Conservation (phyloP, 306 rosid genomes). For the Lupinus albus region DNA sequence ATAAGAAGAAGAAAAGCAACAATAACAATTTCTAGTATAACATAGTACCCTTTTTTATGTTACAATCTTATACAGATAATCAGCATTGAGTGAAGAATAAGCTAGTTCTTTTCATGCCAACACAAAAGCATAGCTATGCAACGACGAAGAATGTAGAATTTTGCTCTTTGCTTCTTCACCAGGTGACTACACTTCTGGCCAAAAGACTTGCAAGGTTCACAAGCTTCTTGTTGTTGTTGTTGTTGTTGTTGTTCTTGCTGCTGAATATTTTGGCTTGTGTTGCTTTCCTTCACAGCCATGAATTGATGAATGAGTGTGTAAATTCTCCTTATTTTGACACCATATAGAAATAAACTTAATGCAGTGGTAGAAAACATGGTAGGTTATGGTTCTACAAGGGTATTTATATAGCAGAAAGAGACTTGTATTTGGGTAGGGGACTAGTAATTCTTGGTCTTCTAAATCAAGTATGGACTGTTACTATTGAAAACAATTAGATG, state of each 20-base stretch:
- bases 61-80: conserved; percentile 21
- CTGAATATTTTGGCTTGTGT: conserved; percentile 36
- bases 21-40: conserved; percentile 28
- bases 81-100: neutral
- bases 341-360: conserved; percentile 36
- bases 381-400: conserved; percentile 38
- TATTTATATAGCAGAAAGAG: conserved; percentile 36
- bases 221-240: neutral
- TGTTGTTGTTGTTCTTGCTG: conserved; percentile 32
- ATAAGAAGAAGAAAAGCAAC: conserved; percentile 24
- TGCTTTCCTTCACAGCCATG: conserved; percentile 64
- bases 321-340: conserved; percentile 34
- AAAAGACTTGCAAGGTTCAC: conserved; percentile 70
- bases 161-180: conserved; percentile 84
- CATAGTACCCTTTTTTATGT: conserved; percentile 32
- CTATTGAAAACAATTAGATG: conserved; percentile 57
- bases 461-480: conserved; percentile 53
- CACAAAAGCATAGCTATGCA: conserved; percentile 84
- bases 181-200: conserved; percentile 81
- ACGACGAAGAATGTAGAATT: conserved; percentile 86
- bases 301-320: conserved; percentile 47
- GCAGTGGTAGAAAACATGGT: conserved; percentile 43
- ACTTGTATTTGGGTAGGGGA: conserved; percentile 31
- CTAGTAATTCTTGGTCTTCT: conserved; percentile 49
- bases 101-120: conserved; percentile 67